Evolutionary conservation across 179 eudicot species (phyloP), one percentile per base, ranked within the genome.

Genomic region (Carnegiea gigantea): DNA sequence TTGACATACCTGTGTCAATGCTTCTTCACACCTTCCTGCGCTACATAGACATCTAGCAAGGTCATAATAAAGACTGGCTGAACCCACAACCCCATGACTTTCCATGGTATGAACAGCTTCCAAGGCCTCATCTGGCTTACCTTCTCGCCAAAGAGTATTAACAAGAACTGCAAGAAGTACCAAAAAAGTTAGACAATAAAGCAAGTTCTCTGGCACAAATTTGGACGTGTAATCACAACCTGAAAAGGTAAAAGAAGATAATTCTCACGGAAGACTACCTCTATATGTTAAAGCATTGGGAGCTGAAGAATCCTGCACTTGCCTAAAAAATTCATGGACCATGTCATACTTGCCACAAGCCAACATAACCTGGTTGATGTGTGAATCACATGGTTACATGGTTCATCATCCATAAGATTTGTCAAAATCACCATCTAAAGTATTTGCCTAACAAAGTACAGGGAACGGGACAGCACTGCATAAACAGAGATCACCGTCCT

Each of bases 21-120:
- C 99, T 85, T 96, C 99, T 82, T 90, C 84, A 82, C 94, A 85
- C 86, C 97, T 94, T 85, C 99, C 99, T 46, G 88, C 97, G 87
- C 94, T 94, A 86, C 99, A 96, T 78, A 96, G 97, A 88, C 99
- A 92, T 65, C 98, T 94, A 81, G 98, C 99, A 71, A 96, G 91
- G 85, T 96, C 99, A 85, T 94, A 96, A 85, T 96, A 96, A 36
- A 96, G 88, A 76, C 93, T 90, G 81, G 97, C 95, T 71, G 95
- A 84, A 84, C 98, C 98, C 59, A 96, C 87, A 83, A 92, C 85
- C 79, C 99, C 98, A 18, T 88, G 90, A 70, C 85, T 87, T 89
- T 96, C 99, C 99, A 96, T 96, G 64, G 89, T 94, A 83, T 83
- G 81, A 75, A 95, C 95, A 76, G 86, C 92, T 78, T 73, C 79